These are phyloP conservation scores for Elasticomyces elasticus DNA, from an alignment of 495 filamentous ascomycete genomes.

Conservation along the genomic window DNA sequence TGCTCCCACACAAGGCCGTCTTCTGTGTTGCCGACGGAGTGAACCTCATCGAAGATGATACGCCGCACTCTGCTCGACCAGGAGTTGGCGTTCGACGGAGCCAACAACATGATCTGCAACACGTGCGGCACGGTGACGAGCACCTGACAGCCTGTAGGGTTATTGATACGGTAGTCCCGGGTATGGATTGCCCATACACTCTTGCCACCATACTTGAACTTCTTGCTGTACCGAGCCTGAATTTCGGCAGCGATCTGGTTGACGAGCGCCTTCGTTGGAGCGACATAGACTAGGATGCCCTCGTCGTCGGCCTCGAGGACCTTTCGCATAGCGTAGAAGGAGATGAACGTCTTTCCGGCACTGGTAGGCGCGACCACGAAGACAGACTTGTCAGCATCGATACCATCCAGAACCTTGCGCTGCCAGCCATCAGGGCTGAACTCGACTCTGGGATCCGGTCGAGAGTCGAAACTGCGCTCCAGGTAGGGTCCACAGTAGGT, in stretches of 20 bases:
- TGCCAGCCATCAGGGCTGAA: conserved; percentile 74
- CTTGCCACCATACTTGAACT: conserved; percentile 44
- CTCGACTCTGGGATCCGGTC: conserved; percentile 51
- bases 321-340: conserved; percentile 72
- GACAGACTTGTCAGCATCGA: conserved; percentile 56
- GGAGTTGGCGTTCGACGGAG: conserved; percentile 54
- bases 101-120: conserved; percentile 67
- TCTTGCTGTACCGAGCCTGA: conserved; percentile 57
- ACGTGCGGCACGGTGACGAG: conserved; percentile 70
- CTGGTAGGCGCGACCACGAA: conserved; percentile 72
- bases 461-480: conserved; percentile 60
- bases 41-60: conserved; percentile 80
- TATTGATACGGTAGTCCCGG: conserved; percentile 61
- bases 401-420: conserved; percentile 58
- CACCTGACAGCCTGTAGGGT: conserved; percentile 59
- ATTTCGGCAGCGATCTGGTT: conserved; percentile 77
- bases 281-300: conserved; percentile 64
- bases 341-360: conserved; percentile 53
- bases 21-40: conserved; percentile 66
- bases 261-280: conserved; percentile 71
- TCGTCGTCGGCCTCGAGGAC: conserved; percentile 56
- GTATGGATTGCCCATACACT: conserved; percentile 75
- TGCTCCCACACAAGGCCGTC: conserved; percentile 79
- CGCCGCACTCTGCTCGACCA: conserved; percentile 58
- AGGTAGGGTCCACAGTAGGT: conserved; percentile 60